Conservation (phyloP, 108 stramenopile genomes). For the Fistulifera solaris region DNA sequence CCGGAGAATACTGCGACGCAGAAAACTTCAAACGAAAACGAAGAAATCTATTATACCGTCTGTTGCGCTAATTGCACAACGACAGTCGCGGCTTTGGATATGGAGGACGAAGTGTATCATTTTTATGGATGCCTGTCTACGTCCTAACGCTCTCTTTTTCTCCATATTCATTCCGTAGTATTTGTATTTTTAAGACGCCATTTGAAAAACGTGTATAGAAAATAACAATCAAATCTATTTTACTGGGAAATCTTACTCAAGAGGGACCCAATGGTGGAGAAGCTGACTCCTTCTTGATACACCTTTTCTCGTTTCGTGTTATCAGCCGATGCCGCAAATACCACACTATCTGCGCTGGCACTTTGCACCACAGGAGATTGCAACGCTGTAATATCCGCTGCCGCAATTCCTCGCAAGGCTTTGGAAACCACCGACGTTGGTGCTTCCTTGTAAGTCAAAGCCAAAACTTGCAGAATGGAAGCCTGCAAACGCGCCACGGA, state of each 20-base stretch:
- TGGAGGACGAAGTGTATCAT: conserved; percentile 83
- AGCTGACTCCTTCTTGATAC: conserved; percentile 49
- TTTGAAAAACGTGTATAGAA: no score
- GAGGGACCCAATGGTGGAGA: conserved; percentile 30
- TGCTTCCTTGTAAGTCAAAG: conserved; percentile 54
- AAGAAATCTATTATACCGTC: conserved; percentile 56
- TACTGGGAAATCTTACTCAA: conserved; percentile 30
- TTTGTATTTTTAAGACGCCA: no score
- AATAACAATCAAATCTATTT: conserved; percentile 10
- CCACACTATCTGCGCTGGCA: conserved; percentile 38
- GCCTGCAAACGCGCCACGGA: conserved; percentile 34
- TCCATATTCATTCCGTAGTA: no score
- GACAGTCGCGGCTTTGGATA: conserved; percentile 73
- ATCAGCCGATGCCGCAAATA: conserved; percentile 50
- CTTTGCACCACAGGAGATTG: conserved; percentile 22
- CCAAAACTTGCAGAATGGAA: conserved; percentile 48
- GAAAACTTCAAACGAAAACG: background rate
- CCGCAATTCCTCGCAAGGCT: conserved; percentile 39
- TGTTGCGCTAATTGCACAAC: conserved; percentile 62
- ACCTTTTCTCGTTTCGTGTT: conserved; percentile 65
- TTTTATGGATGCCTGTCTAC: conserved; percentile 78
- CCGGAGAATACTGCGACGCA: background rate
- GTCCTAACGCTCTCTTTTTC: conserved; percentile 12
- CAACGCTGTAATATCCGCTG: conserved; percentile 25
- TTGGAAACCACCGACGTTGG: conserved; percentile 39